Conservation (phyloP, 495 filamentous ascomycete species). For the Parachaetomium inaequale region DNA sequence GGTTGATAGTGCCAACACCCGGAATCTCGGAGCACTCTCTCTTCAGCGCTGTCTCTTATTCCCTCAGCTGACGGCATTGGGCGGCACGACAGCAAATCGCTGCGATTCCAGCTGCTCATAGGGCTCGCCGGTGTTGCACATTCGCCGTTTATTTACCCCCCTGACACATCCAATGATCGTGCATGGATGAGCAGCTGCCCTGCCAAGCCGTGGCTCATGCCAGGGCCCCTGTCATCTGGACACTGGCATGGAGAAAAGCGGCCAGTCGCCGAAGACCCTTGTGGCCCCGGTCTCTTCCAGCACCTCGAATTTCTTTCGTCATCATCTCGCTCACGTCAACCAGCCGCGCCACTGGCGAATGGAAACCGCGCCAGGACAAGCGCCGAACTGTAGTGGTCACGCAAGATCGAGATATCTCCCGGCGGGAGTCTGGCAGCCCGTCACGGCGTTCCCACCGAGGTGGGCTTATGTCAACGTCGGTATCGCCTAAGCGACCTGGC, state of each 20-base stretch:
- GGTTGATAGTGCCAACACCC: too few relatives aligned
- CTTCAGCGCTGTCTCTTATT: background rate
- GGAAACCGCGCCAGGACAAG: background rate
- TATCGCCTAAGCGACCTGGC: background rate
- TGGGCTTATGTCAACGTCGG: background rate
- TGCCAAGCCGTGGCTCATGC: constrained; percentile 12
- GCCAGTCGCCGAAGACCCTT: constrained; percentile 11
- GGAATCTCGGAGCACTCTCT: background rate
- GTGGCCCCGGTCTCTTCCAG: constrained; percentile 15
- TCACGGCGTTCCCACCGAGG: background rate
- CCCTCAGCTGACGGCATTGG: background rate
- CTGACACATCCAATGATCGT: constrained; percentile 24
- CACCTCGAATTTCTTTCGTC: constrained; percentile 9
- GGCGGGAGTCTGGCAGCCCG: background rate
- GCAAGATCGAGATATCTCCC: constrained; percentile 3
- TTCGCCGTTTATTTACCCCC: constrained; percentile 6
- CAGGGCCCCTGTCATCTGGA: constrained; percentile 3
- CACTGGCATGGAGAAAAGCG: background rate
- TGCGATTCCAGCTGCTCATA: constrained; percentile 22
- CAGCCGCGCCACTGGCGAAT: background rate
- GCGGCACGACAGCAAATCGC: constrained; percentile 9
- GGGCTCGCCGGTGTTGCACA: constrained; percentile 14
- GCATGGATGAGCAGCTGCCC: constrained; percentile 4
- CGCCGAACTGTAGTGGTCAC: background rate
- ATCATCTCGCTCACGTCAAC: constrained; percentile 2